These are phyloP conservation scores for Chalciporus sp. DNA, from an alignment of 1,284 basidiomycete genomes.

Conservation along the genomic window DNA sequence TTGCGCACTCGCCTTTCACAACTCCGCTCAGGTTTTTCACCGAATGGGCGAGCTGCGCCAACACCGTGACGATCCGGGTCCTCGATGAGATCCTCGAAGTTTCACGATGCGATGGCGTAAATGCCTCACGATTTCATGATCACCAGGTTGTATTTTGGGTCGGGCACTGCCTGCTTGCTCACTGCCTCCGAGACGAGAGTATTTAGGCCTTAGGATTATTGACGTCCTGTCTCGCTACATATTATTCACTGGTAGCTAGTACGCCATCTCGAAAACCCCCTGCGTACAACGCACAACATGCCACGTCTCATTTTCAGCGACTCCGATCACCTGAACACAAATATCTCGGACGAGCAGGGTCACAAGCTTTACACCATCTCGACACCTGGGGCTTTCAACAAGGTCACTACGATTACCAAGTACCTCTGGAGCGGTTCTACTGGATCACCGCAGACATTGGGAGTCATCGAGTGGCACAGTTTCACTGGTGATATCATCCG, in stretches of 20 bases:
- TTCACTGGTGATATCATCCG: slow-evolving; percentile 14
- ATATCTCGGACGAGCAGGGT: slow-evolving; percentile 28
- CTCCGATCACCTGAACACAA: slow-evolving; percentile 21
- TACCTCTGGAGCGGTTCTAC: slow-evolving; percentile 18
- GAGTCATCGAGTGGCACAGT: slow-evolving; percentile 31
- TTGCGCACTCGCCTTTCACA: no score
- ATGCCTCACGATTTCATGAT: not conserved
- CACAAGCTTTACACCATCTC: slow-evolving; percentile 25
- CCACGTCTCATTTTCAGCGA: slow-evolving; percentile 22
- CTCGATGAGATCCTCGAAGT: no score
- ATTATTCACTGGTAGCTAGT: no score
- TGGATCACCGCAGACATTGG: slow-evolving; percentile 23
- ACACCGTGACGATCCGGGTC: no score
- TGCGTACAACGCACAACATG: not conserved
- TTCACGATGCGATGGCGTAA: not conserved
- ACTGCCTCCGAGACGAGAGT: not conserved
- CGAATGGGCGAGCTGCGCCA: no score
- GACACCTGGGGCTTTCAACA: slow-evolving; percentile 17
- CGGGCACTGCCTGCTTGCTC: not conserved
- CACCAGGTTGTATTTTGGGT: not conserved
- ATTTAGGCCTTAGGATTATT: not conserved
- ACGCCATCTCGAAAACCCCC: not conserved
- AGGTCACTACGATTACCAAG: slow-evolving; percentile 30
- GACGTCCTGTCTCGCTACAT: not conserved
- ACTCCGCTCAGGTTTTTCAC: no score